A percentile compares a stretch with the other conserved stretches of the same genome.
These are phyloP conservation scores for Solanum dulcamara DNA, from an alignment of 257 asterid species.

Conservation along the genomic window DNA sequence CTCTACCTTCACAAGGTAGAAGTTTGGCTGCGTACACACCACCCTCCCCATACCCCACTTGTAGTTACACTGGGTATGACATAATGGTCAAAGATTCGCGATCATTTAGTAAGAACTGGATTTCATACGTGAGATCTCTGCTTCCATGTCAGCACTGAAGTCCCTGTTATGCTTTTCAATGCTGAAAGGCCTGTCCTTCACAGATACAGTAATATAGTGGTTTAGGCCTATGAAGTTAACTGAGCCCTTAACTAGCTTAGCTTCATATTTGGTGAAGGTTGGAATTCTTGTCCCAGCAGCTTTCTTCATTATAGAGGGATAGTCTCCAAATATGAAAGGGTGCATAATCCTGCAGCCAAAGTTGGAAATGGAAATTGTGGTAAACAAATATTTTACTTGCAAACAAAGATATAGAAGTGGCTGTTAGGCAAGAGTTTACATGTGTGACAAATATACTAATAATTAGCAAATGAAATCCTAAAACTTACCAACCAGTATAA, in stretches of 20 bases:
- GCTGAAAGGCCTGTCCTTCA: slow-evolving; percentile 21
- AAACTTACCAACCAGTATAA: slow-evolving; percentile 48
- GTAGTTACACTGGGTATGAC: neutral
- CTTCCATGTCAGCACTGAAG: slow-evolving; percentile 22
- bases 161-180: slow-evolving; percentile 8
- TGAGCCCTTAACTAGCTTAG: slow-evolving; percentile 43
- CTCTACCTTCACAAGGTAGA: neutral
- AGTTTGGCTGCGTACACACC: neutral
- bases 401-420: neutral
- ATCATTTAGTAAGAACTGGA: neutral
- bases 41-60: neutral
- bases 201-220: slow-evolving; percentile 16
- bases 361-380: neutral
- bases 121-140: slow-evolving; percentile 8
- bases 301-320: slow-evolving; percentile 40
- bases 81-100: neutral
- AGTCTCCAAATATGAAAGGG: slow-evolving; percentile 54
- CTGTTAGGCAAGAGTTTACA: neutral
- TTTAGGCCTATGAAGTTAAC: slow-evolving; percentile 50
- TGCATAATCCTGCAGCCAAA: slow-evolving; percentile 30
- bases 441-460: no score
- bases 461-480: neutral
- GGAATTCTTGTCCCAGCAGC: slow-evolving; percentile 42
- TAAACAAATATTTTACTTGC: neutral
- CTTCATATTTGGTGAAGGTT: slow-evolving; percentile 26